Evolutionary conservation across 208 protist species (phyloP).

Genomic region (Trypanosoma lewisi): DNA sequence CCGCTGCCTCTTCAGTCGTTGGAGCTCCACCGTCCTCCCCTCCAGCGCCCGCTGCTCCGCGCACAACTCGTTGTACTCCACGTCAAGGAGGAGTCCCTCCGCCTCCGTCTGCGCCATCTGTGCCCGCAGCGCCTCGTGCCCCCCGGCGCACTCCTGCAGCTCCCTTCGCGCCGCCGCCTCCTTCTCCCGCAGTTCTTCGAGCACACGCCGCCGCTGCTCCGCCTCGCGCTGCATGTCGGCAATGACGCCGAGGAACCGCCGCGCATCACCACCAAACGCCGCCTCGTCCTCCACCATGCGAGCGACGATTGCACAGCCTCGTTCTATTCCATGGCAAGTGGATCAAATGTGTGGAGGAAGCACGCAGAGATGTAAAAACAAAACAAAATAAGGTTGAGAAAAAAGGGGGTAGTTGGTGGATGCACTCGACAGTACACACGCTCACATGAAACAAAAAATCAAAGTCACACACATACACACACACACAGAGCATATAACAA

Average conservation of each 20-base stretch:
- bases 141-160: neutral
- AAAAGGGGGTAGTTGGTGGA: neutral
- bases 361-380: too few species aligned
- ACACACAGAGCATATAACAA: too few species aligned
- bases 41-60: neutral
- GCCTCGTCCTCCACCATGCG: neutral
- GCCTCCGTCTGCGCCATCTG: slow-evolving; percentile 9
- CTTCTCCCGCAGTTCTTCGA: slow-evolving; percentile 5
- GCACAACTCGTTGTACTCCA: neutral
- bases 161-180: neutral
- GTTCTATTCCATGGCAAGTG: too few species aligned
- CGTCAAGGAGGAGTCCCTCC: slow-evolving; percentile 10
- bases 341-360: too few species aligned
- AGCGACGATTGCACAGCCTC: too few species aligned
- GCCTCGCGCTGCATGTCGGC: slow-evolving; percentile 21
- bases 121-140: slow-evolving; percentile 1
- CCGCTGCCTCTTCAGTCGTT: neutral
- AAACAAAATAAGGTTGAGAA: too few species aligned
- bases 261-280: slow-evolving; percentile 5
- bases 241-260: slow-evolving; percentile 23
- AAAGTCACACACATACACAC: neutral
- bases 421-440: neutral
- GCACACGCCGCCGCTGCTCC: slow-evolving; percentile 5
- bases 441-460: neutral
- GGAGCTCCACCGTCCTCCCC: neutral